Evolutionary conservation across 768 basidiomycete species (phyloP).

Genomic region (Trametes cubensis): DNA sequence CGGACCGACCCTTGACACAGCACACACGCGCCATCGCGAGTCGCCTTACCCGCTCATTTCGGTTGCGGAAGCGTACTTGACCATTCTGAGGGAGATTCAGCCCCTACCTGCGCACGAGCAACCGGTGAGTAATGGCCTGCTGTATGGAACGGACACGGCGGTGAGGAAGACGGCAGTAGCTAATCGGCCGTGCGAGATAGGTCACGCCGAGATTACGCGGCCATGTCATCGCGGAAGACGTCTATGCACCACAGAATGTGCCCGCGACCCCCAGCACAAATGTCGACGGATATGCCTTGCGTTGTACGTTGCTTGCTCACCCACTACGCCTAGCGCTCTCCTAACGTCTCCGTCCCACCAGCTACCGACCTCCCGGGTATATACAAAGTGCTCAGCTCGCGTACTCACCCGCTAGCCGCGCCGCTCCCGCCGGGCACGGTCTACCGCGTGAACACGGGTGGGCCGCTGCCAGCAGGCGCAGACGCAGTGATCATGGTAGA

Average conservation of each 20-base stretch:
- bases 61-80: constrained; percentile 62
- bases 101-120: constrained; percentile 44
- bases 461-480: constrained; percentile 71
- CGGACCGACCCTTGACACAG: constrained; percentile 39
- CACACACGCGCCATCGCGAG: constrained; percentile 67
- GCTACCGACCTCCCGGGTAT: constrained; percentile 65
- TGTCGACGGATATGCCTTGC: constrained; percentile 87
- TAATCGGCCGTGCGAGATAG: constrained; percentile 38
- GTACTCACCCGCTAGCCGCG: constrained; percentile 38
- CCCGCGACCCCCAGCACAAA: constrained; percentile 73
- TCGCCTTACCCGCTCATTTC: constrained; percentile 79
- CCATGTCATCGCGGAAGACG: constrained; percentile 74
- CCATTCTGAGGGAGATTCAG: constrained; percentile 53
- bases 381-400: constrained; percentile 68
- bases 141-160: too few species aligned
- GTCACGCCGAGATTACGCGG: constrained; percentile 64
- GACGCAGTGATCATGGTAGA: constrained; percentile 93
- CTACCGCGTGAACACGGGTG: constrained; percentile 87
- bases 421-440: constrained; percentile 52
- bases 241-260: constrained; percentile 64
- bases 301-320: constrained; percentile 48
- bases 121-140: constrained; percentile 42
- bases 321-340: background rate
- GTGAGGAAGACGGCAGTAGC: background rate
- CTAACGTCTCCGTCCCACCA: constrained; percentile 31